phyloP scores from a whole-genome alignment of 2,329 filamentous ascomycete genomes.

The Beauveria scarabaeidicola region DNA sequence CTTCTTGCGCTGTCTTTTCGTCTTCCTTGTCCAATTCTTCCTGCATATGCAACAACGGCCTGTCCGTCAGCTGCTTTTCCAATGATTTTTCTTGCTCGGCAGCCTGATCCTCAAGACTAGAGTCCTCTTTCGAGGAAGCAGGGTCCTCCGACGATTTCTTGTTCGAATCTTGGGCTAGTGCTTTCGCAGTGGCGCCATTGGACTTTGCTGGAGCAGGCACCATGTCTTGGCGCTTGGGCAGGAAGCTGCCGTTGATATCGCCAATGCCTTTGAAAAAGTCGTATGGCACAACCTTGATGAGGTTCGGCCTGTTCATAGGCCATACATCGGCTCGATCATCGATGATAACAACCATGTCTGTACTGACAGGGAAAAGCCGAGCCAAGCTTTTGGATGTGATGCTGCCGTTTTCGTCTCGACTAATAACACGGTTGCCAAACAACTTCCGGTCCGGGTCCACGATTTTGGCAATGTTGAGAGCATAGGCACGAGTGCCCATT shows the following conservation, averaged over 20 bases:
- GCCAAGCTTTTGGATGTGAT: conserved; percentile 85
- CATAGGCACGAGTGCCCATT: conserved; percentile 97
- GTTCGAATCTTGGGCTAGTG: conserved; percentile 11
- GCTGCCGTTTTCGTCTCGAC: conserved; percentile 92
- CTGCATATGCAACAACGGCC: conserved; percentile 86
- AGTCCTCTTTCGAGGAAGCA: conserved; percentile 65
- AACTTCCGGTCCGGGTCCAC: conserved; percentile 84
- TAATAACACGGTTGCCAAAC: conserved; percentile 91
- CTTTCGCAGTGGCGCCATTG: conserved; percentile 13
- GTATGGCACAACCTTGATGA: conserved; percentile 91
- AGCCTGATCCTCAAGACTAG: conserved; percentile 63
- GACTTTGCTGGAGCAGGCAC: conserved; percentile 25
- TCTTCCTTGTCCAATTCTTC: conserved; percentile 81
- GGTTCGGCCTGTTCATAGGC: conserved; percentile 79
- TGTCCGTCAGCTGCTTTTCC: conserved; percentile 79
- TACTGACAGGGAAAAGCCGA: conserved; percentile 89
- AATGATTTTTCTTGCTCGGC: conserved; percentile 82
- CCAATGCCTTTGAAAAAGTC: conserved; percentile 98
- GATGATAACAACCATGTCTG: conserved; percentile 98
- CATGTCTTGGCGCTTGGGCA: conserved; percentile 66
- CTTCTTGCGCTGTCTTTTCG: conserved; percentile 20
- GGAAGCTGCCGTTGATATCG: conserved; percentile 95
- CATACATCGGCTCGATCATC: conserved; percentile 96
- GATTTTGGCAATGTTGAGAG: conserved; percentile 81
- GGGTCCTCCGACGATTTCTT: conserved; percentile 55